phyloP scores from a whole-genome alignment of 2,329 filamentous ascomycete species.

The Pezicula radicicola region DNA sequence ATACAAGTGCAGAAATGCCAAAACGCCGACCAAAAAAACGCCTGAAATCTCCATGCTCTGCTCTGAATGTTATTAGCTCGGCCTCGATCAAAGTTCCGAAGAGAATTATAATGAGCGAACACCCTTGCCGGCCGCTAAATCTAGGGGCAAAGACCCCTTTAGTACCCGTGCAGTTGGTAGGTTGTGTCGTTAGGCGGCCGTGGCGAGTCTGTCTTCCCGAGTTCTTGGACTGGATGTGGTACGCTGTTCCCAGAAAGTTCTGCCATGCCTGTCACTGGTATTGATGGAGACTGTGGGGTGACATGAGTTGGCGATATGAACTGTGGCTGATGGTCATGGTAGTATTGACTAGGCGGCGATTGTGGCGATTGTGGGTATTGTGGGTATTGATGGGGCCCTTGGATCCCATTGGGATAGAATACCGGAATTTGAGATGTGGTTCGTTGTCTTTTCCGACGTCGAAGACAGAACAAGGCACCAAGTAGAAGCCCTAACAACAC shows the following conservation, averaged over 20 bases:
- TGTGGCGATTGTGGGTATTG: neutral
- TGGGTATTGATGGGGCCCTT: neutral
- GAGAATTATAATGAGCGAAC: too few relatives aligned
- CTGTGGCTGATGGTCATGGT: neutral
- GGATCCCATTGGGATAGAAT: neutral
- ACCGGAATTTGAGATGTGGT: neutral
- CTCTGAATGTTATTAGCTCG: too few relatives aligned
- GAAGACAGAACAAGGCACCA: slow-evolving; percentile 29
- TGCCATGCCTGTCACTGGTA: neutral
- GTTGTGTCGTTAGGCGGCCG: neutral
- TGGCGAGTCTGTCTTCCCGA: neutral
- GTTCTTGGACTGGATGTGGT: neutral
- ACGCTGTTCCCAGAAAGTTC: neutral
- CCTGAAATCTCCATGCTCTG: too few relatives aligned
- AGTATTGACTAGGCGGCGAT: neutral
- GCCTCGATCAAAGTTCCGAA: too few relatives aligned
- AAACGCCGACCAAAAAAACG: too few relatives aligned
- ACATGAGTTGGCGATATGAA: neutral
- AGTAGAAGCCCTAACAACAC: slow-evolving; percentile 26
- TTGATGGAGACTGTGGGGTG: neutral
- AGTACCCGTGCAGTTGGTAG: neutral
- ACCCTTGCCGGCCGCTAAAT: too few relatives aligned
- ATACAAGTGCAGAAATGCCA: too few relatives aligned
- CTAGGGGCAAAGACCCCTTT: too few relatives aligned
- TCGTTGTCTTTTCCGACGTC: slow-evolving; percentile 10